These are phyloP conservation scores for Zarea fungicola DNA, from an alignment of 2,329 filamentous ascomycete genomes.

Conservation along the genomic window DNA sequence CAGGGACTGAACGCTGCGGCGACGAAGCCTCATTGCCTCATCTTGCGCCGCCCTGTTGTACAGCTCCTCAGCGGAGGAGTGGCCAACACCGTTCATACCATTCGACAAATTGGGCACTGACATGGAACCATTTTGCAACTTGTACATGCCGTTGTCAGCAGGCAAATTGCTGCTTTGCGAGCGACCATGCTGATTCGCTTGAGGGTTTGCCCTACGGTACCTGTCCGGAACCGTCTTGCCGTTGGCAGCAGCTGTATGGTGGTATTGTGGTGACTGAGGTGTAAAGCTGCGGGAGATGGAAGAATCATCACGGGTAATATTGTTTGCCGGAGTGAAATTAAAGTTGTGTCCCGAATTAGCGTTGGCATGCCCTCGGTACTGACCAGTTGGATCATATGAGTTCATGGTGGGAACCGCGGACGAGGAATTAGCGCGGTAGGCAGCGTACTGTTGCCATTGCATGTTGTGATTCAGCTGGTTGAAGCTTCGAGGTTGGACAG, in stretches of 20 bases:
- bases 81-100: conserved; percentile 43
- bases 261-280: conserved; percentile 39
- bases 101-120: conserved; percentile 43
- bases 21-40: conserved; percentile 68
- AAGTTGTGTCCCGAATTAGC: conserved; percentile 36
- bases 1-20: conserved; percentile 73
- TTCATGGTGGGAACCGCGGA: conserved; percentile 34
- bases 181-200: conserved; percentile 29
- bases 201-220: conserved; percentile 64
- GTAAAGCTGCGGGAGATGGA: conserved; percentile 39
- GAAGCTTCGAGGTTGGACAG: conserved; percentile 74
- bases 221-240: conserved; percentile 63
- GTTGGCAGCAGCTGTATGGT: conserved; percentile 32
- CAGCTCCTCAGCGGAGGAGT: conserved; percentile 62
- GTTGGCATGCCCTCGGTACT: conserved; percentile 27
- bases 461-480: conserved; percentile 55
- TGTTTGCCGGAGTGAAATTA: conserved; percentile 29
- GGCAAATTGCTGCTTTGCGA: conserved; percentile 32
- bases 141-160: conserved; percentile 21
- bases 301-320: conserved; percentile 50
- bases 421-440: conserved; percentile 44
- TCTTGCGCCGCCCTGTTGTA: conserved; percentile 55
- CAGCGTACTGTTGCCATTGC: conserved; percentile 46
- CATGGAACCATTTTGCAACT: conserved; percentile 27
- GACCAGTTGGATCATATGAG: conserved; percentile 21